Evolutionary conservation across 1,139 yeast genomes (phyloP).

Genomic region (Diutina siamensis): DNA sequence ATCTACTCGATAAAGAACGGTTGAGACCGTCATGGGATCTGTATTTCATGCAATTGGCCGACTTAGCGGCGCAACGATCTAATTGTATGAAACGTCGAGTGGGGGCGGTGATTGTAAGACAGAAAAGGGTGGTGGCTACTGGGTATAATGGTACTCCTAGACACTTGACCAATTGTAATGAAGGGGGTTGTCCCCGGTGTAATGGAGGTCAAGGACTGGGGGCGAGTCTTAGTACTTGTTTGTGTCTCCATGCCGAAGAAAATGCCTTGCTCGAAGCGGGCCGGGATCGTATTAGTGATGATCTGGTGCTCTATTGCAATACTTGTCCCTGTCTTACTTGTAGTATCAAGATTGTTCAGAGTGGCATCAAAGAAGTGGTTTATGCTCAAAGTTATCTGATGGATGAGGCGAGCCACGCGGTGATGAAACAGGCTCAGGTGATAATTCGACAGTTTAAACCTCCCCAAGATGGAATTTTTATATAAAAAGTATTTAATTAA

Average conservation of each 20-base stretch:
- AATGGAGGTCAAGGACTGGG: constrained; percentile 60
- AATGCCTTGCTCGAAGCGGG: constrained; percentile 94
- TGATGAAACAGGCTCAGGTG: constrained; percentile 66
- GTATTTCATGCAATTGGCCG: constrained; percentile 87
- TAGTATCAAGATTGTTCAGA: constrained; percentile 86
- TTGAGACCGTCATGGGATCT: constrained; percentile 94
- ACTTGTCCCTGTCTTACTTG: constrained; percentile 97
- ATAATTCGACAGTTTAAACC: constrained; percentile 63
- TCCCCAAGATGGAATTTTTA: constrained; percentile 37
- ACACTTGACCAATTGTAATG: constrained; percentile 76
- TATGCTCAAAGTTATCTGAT: constrained; percentile 86
- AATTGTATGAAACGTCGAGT: constrained; percentile 97
- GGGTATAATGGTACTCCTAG: constrained; percentile 98
- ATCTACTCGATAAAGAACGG: constrained; percentile 46
- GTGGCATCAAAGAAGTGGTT: constrained; percentile 87
- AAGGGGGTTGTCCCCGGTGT: constrained; percentile 91
- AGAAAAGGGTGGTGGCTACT: constrained; percentile 80
- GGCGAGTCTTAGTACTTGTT: constrained; percentile 58
- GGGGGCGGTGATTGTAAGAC: constrained; percentile 88
- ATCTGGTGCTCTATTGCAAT: constrained; percentile 67
- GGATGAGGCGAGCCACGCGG: constrained; percentile 66
- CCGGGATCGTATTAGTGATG: constrained; percentile 55
- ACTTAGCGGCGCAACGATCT: constrained; percentile 81
- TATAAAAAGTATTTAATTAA: constrained; percentile 11
- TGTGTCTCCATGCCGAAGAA: constrained; percentile 95